Evolutionary conservation across 768 basidiomycete genomes (phyloP).

Genomic region (Asterophora lycoperdoides): DNA sequence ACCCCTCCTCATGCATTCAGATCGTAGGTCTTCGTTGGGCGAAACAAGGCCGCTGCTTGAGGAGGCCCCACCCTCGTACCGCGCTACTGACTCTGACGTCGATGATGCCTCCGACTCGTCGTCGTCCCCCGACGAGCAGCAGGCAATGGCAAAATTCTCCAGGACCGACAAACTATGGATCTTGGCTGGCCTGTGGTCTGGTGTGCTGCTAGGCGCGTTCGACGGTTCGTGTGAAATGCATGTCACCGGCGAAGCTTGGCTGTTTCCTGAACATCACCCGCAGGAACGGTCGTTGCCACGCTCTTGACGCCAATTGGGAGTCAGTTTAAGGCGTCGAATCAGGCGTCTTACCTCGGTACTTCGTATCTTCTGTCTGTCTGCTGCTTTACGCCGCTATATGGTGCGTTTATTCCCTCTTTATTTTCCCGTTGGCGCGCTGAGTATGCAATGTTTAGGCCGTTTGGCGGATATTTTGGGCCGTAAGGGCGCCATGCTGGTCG

Average conservation of each 20-base stretch:
- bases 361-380: slow-evolving; percentile 85
- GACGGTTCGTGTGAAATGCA: slow-evolving; percentile 52
- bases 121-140: slow-evolving; percentile 27
- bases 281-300: slow-evolving; percentile 85
- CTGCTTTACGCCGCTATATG: slow-evolving; percentile 88
- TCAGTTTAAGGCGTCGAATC: slow-evolving; percentile 73
- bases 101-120: slow-evolving; percentile 27
- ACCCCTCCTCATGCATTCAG: slow-evolving; percentile 41
- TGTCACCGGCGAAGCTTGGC: slow-evolving; percentile 4
- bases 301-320: slow-evolving; percentile 82
- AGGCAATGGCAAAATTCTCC: slow-evolving; percentile 44
- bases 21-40: slow-evolving; percentile 41
- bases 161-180: slow-evolving; percentile 62
- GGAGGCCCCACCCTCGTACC: slow-evolving; percentile 44
- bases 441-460: slow-evolving; percentile 48
- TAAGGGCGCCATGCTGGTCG: slow-evolving; percentile 83
- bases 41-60: slow-evolving; percentile 58
- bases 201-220: slow-evolving; percentile 79
- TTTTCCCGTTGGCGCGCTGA: slow-evolving; percentile 8
- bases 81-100: slow-evolving; percentile 40
- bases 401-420: slow-evolving; percentile 34
- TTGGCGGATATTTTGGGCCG: slow-evolving; percentile 83
- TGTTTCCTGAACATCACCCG: slow-evolving; percentile 12
- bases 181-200: slow-evolving; percentile 75
- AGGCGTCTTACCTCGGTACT: slow-evolving; percentile 85